These are phyloP conservation scores for Datura wrightii DNA, from an alignment of 257 asterid species.

Conservation along the genomic window DNA sequence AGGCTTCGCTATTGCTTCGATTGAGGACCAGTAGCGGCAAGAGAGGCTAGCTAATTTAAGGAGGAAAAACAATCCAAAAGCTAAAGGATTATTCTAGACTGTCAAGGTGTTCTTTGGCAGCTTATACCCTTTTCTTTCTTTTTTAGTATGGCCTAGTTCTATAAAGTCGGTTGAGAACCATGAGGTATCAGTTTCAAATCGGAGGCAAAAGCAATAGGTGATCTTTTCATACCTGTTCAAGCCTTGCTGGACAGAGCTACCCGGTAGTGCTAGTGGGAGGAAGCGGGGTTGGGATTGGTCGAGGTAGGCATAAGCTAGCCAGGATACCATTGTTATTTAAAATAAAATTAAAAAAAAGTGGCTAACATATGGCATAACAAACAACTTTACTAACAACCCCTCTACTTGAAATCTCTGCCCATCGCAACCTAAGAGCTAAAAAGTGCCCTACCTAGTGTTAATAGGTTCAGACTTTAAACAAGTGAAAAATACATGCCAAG, in stretches of 20 bases:
- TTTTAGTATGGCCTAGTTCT: background rate
- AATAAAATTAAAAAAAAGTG: background rate
- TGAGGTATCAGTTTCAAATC: background rate
- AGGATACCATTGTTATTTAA: background rate
- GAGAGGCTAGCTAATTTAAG: slow-evolving; percentile 9
- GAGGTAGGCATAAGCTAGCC: background rate
- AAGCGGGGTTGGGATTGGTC: background rate
- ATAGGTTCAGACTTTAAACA: slow-evolving; percentile 3
- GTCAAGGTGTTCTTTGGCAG: slow-evolving; percentile 5
- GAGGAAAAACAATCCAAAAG: slow-evolving; percentile 5
- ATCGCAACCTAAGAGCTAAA: background rate
- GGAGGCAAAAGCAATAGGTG: background rate
- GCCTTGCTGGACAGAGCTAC: background rate
- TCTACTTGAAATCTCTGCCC: background rate
- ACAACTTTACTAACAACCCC: slow-evolving; percentile 8
- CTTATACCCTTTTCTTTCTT: background rate
- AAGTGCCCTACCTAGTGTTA: slow-evolving; percentile 2
- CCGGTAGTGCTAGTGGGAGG: background rate
- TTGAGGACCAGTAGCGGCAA: background rate
- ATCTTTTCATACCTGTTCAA: background rate
- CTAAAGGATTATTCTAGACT: background rate
- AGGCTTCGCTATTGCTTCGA: background rate
- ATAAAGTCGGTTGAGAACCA: background rate
- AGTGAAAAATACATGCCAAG: background rate
- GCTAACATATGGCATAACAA: slow-evolving; percentile 18